Base-by-base conservation (phyloP, 2,329 filamentous ascomycete genomes). In the Pseudophaeomoniella oleicola region DNA sequence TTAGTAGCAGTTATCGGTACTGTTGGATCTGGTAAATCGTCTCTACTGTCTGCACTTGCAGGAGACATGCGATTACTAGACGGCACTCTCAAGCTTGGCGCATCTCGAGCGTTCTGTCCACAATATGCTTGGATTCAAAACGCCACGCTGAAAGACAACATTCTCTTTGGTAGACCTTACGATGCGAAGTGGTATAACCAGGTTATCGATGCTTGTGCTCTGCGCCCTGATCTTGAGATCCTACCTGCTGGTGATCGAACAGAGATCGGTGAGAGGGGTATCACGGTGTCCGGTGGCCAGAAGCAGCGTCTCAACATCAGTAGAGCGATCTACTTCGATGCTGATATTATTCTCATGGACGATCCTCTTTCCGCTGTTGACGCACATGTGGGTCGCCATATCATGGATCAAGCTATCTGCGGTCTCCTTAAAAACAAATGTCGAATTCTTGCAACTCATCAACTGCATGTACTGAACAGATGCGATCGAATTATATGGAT, bases 121-220 rank as follows among this genome's bases (percentile, higher is more conserved):
- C 88, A 98, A 53, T 94, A 94, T 51, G 84, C 90, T 0, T 98
- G 90, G 90, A 94, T 98, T 34, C 88, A 96, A 53, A 96, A 96
- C 50, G 71, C 85, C 0, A 83, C 80, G 1, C 72, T 96, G 3
- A 77, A 75, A 42, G 75, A 94, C 19, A 98, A 98, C 50, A 93
- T 98, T 40, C 59, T 85, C 0, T 96, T 96, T 50, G 88, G 88
- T 9, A 88, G 85, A 37, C 71, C 75, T 0, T 72, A 80, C 59
- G 69, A 93, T 36, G 69, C 69, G 39, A 61, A 64, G 3, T 94
- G 88, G 87, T 93, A 94, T 51, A 70, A 79, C 32, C 62, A 81
- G 36, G 86, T 94, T n/a, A 68, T 94, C 19, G 72, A 81, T 53
- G 84, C 85, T 6, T 96, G 88, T 55, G 86, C 88, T 1, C 65